Evolutionary conservation across 805 yeast species (phyloP).

Genomic region (Hanseniaspora guilliermondii): DNA sequence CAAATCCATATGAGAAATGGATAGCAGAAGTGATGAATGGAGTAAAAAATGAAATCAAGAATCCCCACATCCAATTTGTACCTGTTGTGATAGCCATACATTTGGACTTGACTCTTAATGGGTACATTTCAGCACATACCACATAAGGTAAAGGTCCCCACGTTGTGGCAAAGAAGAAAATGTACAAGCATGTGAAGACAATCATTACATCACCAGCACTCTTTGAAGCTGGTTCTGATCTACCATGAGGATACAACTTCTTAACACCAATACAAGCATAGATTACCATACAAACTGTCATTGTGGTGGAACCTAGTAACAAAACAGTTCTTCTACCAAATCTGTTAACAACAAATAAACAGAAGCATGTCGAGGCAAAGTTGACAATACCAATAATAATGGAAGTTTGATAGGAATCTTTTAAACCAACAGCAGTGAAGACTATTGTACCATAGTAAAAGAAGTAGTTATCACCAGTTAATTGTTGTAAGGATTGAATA

Average conservation of each 20-base stretch:
- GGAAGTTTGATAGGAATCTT: conserved; percentile 47
- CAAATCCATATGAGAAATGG: conserved; percentile 59
- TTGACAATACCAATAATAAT: conserved; percentile 49
- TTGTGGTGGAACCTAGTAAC: conserved; percentile 38
- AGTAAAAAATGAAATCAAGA: conserved; percentile 54
- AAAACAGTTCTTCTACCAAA: conserved; percentile 42
- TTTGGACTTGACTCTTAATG: conserved; percentile 53
- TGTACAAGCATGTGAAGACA: conserved; percentile 55
- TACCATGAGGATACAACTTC: conserved; percentile 32
- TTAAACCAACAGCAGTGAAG: conserved; percentile 49
- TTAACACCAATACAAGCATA: conserved; percentile 55
- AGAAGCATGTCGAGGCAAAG: conserved; percentile 43
- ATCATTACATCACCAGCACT: conserved; percentile 60
- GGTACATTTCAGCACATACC: conserved; percentile 56
- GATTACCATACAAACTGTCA: conserved; percentile 34
- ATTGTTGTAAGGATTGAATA: conserved; percentile 53
- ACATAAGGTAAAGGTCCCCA: conserved; percentile 65
- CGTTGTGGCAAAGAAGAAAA: conserved; percentile 60
- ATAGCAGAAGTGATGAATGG: conserved; percentile 55
- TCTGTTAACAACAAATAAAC: conserved; percentile 40
- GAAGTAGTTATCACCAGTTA: conserved; percentile 55
- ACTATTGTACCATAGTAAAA: conserved; percentile 56
- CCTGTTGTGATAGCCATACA: conserved; percentile 49
- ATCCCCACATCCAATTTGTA: conserved; percentile 56
- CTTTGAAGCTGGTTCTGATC: conserved; percentile 30